Base-by-base conservation (phyloP, 305 asterid species). In the Plantago coronopus region DNA sequence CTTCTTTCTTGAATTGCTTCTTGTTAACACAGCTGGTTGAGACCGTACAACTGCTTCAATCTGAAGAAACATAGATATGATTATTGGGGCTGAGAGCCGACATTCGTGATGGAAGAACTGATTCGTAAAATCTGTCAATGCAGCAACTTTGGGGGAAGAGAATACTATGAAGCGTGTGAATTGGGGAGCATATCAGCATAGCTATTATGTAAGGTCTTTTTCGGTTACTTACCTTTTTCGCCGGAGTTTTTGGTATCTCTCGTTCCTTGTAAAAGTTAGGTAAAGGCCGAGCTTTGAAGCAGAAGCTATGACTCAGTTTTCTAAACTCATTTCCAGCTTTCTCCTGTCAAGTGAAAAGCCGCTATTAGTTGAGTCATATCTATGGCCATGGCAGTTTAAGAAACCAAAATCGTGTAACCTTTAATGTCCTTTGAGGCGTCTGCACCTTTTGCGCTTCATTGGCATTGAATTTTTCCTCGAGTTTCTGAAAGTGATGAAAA, bases 211-310 rank as follows among this genome's bases (percentile, higher is more conserved):
- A 23, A 57, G 50, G 17, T 57, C 53, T 23, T 48, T 10, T 44
- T 29, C 13, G 57, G 25, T 13, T 3, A 66, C 9, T 10, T 76
- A 82, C 95, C 88, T 81, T 78, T 48, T 74, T 72, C 59, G 56
- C 56, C 25, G 67, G 82, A 50, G 50, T 51, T 64, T 69, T 79
- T 59, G 77, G 71, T 50, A 70, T 51, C 65, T 82, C 85, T 61
- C 72, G 59, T 53, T 83, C 85, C 74, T 80, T 85, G 79, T 85
- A 72, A 63, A 87, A 89, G 34, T 82, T 76, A n/a, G 95, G 95
- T 62, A 80, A 75, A 31, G 88, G 87, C 1, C 88, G 82, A 66
- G 94, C 85, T 80, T 85, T 89, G 78, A 89, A 89, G 80, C 95
- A 93, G 42, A 86, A 76, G 73, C 83, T 80, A 57, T 78, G 83